Percentiles rank a stretch among this genome's conserved stretches.
phyloP scores from a whole-genome alignment of 345 rosid genomes.

The Citrus maxima region DNA sequence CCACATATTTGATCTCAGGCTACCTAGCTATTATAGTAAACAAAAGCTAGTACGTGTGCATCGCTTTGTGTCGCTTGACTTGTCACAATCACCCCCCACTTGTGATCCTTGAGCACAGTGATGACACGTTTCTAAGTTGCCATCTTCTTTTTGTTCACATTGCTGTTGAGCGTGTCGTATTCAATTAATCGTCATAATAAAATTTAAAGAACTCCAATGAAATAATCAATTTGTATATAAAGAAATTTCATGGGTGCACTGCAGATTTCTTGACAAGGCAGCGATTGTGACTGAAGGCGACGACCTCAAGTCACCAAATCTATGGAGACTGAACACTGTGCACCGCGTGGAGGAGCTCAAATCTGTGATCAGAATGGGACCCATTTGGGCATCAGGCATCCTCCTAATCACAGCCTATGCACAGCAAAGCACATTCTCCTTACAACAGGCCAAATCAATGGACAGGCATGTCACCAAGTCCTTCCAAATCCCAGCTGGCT shows the following conservation, averaged over 20 bases:
- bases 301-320: slow-evolving; percentile 25
- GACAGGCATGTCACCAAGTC: slow-evolving; percentile 32
- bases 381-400: slow-evolving; percentile 55
- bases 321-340: slow-evolving; percentile 49
- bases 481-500: slow-evolving; percentile 47
- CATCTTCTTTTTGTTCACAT: neutral
- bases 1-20: neutral
- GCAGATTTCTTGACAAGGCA: slow-evolving; percentile 50
- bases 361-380: slow-evolving; percentile 45
- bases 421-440: slow-evolving; percentile 47
- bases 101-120: too few relatives aligned
- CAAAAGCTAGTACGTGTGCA: neutral
- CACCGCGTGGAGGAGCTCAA: slow-evolving; percentile 54
- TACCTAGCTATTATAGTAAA: neutral
- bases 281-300: slow-evolving; percentile 40
- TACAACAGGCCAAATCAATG: slow-evolving; percentile 52
- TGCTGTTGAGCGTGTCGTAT: neutral
- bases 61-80: neutral
- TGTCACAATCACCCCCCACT: neutral
- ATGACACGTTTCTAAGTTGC: too few relatives aligned
- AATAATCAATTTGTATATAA: too few relatives aligned
- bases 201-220: too few relatives aligned
- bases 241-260: neutral
- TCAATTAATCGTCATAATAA: neutral
- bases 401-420: slow-evolving; percentile 40